Evolutionary conservation across 176 grass and related monocot species (phyloP).

Genomic region (Musa troglodytarum): DNA sequence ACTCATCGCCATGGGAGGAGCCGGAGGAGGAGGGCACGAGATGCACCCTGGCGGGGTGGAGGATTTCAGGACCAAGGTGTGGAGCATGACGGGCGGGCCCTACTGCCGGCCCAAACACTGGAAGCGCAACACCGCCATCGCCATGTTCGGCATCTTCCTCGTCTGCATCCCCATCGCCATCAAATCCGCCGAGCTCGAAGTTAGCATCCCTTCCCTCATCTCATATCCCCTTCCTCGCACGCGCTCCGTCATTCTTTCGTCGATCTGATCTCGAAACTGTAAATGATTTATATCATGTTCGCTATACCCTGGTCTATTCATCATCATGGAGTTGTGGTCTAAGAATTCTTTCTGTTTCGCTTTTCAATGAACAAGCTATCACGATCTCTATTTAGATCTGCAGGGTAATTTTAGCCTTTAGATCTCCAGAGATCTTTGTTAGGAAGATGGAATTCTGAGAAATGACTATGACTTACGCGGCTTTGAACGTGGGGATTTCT

Average conservation of each 20-base stretch:
- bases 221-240: no score
- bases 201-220: neutral
- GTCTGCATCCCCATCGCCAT: constrained; percentile 89
- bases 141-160: constrained; percentile 67
- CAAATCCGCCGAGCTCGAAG: constrained; percentile 93
- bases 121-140: constrained; percentile 94
- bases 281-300: no score
- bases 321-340: no score
- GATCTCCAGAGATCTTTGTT: neutral
- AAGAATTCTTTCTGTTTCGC: neutral
- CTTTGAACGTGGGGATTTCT: no score
- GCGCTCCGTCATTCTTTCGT: constrained; percentile 21
- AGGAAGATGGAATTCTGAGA: neutral
- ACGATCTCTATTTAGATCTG: neutral
- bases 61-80: constrained; percentile 82
- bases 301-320: no score
- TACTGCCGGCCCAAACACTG: constrained; percentile 94
- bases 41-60: constrained; percentile 1
- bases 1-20: constrained; percentile 26
- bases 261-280: neutral
- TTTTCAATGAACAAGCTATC: neutral
- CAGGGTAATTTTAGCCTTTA: neutral
- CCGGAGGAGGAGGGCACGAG: constrained; percentile 18
- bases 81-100: constrained; percentile 96
- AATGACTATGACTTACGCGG: no score